Evolutionary conservation across 1,139 yeast genomes (phyloP).

Genomic region (Candida mesenterica): DNA sequence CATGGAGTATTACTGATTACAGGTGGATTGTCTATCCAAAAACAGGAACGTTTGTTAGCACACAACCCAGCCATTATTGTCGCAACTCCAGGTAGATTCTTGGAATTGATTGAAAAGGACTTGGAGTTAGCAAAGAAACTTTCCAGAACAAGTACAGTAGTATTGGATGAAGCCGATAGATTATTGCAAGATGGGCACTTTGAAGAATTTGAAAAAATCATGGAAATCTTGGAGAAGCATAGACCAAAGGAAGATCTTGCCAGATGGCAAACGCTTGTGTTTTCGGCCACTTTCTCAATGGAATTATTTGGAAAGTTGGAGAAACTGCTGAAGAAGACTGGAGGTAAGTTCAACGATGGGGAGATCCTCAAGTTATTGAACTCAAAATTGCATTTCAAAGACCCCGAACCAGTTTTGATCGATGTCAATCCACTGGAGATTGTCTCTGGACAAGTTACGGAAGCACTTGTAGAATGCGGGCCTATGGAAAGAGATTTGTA

Average conservation of each 20-base stretch:
- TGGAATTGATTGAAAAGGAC: slow-evolving; percentile 74
- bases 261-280: slow-evolving; percentile 88
- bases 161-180: slow-evolving; percentile 97
- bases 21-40: slow-evolving; percentile 92
- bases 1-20: slow-evolving; percentile 76
- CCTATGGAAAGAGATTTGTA: slow-evolving; percentile 87
- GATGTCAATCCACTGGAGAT: slow-evolving; percentile 88
- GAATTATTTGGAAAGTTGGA: slow-evolving; percentile 77
- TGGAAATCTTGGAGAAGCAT: slow-evolving; percentile 53
- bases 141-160: slow-evolving; percentile 65
- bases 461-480: slow-evolving; percentile 89
- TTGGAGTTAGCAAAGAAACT: slow-evolving; percentile 53
- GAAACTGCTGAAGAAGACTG: slow-evolving; percentile 29
- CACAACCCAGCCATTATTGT: slow-evolving; percentile 81
- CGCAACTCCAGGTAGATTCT: slow-evolving; percentile 94
- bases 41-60: slow-evolving; percentile 76
- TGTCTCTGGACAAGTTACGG: slow-evolving; percentile 73
- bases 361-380: slow-evolving; percentile 55
- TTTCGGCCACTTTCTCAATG: slow-evolving; percentile 89
- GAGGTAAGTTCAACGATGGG: slow-evolving; percentile 48
- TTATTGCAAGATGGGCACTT: slow-evolving; percentile 94
- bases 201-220: slow-evolving; percentile 82
- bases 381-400: slow-evolving; percentile 58
- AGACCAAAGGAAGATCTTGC: slow-evolving; percentile 32
- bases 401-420: slow-evolving; percentile 58